Base-by-base conservation (phyloP, 176 grass and related monocot genomes). In the Pontederia crassipes region DNA sequence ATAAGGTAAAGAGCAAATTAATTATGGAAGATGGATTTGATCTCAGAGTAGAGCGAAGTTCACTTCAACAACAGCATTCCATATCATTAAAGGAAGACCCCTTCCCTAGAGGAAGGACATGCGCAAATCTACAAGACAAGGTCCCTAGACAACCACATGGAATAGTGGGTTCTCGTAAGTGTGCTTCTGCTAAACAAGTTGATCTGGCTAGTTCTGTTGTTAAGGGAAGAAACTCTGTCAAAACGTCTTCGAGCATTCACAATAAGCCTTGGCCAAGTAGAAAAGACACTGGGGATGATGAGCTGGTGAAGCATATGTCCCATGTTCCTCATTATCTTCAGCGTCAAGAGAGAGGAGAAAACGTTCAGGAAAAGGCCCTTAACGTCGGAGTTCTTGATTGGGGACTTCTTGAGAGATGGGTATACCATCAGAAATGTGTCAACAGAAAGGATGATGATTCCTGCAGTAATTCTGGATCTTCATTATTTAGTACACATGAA, bases 381-480 rank as follows among this genome's bases (percentile, higher is more conserved):
- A 93, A 89, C 83, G 76, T 99, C 69, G 94, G 94, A 76, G 88
- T 99, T 63, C 88, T 99, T 70, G 74, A 93, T 54, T 99, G 94
- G 94, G 85, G 77, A 1, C 79, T 80, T 75, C 88, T 98, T 60
- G 67, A 86, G 55, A 89, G 75, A 69, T 98, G 89, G 85, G 89
- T 82, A 63, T 63, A 80, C 49, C 69, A 81, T 71, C 74, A 89
- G 83, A 88, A 83, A 53, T 70, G 66, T 74, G 78, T 74, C 4
- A 53, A 52, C 20, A 24, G 62, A 50, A 12, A 16, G 24, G 46
- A 46, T 27, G 17, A 28, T 14, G 48, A 17, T 28, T 10, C 46
- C 2, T 65, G 32, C 28, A n/a, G 2, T 27, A 28, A 20, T 51
- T 50, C 12, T 5, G 11, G 15, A 17, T 51, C 46, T 5, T 26